A percentile compares a stretch with the other conserved stretches of the same genome.
Evolutionary conservation across 2,329 filamentous ascomycete genomes (phyloP).

Genomic region (Stylonectria norvegica): DNA sequence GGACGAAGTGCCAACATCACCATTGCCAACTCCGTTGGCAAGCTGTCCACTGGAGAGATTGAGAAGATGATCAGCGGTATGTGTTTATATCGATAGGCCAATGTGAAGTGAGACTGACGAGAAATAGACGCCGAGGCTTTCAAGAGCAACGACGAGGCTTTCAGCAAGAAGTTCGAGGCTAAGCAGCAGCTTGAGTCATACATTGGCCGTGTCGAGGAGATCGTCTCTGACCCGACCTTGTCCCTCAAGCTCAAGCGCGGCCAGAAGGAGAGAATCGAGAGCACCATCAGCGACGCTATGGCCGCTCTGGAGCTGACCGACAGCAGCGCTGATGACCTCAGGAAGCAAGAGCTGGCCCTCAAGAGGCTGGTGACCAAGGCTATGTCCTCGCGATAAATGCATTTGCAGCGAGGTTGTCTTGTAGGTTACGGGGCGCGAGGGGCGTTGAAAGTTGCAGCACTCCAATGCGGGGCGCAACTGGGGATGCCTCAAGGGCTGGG

Average conservation of each 20-base stretch:
- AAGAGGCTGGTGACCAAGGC: slow-evolving; percentile 99
- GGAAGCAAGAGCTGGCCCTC: slow-evolving; percentile 99
- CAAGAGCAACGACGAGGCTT: slow-evolving; percentile 96
- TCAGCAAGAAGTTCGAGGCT: slow-evolving; percentile 99
- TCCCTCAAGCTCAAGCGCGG: slow-evolving; percentile 97
- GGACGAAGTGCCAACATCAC: slow-evolving; percentile 99
- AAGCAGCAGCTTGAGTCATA: slow-evolving; percentile 99
- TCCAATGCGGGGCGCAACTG: slow-evolving; percentile 15
- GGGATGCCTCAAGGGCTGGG: slow-evolving; percentile 14
- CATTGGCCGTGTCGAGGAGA: slow-evolving; percentile 98
- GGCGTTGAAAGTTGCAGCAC: slow-evolving; percentile 16
- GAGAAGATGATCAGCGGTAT: slow-evolving; percentile 92
- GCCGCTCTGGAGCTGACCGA: slow-evolving; percentile 95
- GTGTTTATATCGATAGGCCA: slow-evolving; percentile 18
- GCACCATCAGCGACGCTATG: slow-evolving; percentile 95
- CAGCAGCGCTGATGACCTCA: slow-evolving; percentile 85
- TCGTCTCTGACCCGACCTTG: slow-evolving; percentile 92
- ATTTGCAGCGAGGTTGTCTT: slow-evolving; percentile 9
- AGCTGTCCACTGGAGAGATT: slow-evolving; percentile 91
- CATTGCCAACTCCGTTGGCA: slow-evolving; percentile 98
- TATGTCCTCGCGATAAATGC: slow-evolving; percentile 80
- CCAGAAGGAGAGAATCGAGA: slow-evolving; percentile 99
- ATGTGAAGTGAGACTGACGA: neutral
- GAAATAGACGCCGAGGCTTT: slow-evolving; percentile 95
- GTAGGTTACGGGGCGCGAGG: slow-evolving; percentile 16